These are phyloP conservation scores for Rhizoclosmatium sp. DNA, from an alignment of 192 early-diverging fungal genomes.

Conservation along the genomic window DNA sequence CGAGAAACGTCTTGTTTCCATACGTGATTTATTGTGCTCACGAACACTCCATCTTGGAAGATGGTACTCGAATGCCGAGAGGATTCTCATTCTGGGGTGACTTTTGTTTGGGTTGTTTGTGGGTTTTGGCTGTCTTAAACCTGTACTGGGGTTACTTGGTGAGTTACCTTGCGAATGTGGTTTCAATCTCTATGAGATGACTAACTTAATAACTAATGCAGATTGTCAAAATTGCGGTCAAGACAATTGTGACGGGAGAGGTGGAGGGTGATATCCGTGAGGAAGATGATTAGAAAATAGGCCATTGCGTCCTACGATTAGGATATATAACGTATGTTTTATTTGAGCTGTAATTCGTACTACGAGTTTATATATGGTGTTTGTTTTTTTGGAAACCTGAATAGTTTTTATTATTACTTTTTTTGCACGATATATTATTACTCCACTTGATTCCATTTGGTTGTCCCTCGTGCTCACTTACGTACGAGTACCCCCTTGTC, in stretches of 20 bases:
- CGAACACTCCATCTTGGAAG: constrained; percentile 31
- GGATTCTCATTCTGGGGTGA: constrained; percentile 23
- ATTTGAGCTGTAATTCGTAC: too few species aligned
- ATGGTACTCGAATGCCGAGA: constrained; percentile 39
- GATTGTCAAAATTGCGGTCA: constrained; percentile 57
- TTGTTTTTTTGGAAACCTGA: too few species aligned
- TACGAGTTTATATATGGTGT: too few species aligned
- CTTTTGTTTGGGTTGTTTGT: constrained; percentile 42
- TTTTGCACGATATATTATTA: too few species aligned
- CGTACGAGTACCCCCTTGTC: too few species aligned
- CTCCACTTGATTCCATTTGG: too few species aligned
- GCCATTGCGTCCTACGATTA: too few species aligned
- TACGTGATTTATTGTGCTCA: constrained; percentile 34
- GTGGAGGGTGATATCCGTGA: constrained; percentile 59
- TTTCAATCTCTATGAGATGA: background rate
- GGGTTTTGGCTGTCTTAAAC: constrained; percentile 35
- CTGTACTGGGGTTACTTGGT: constrained; percentile 43
- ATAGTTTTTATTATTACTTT: too few species aligned
- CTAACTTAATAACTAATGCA: constrained; percentile 15
- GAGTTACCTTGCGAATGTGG: background rate
- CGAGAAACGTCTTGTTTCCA: constrained; percentile 43
- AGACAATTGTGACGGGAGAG: constrained; percentile 48
- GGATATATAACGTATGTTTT: too few species aligned
- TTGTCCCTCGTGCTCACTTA: too few species aligned
- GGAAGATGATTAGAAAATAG: constrained; percentile 36